Conservation (phyloP, 192 early-diverging fungal genomes). For the Backusella morwellensis region DNA sequence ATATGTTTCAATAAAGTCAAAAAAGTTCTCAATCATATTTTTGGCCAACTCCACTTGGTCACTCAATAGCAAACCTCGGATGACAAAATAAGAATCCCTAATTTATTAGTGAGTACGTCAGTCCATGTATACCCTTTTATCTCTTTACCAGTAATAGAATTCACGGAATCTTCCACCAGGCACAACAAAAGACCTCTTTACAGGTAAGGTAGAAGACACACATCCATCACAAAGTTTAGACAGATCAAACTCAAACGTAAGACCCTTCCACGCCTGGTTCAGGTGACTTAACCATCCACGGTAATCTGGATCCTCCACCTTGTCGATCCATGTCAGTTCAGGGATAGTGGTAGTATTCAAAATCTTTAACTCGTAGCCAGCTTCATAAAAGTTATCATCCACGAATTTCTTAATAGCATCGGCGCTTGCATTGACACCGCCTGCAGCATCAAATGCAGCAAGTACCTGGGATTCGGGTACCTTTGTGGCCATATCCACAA, state of each 20-base stretch:
- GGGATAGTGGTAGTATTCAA: conserved; percentile 36
- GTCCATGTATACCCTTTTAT: not conserved
- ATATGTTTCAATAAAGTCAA: conserved; percentile 53
- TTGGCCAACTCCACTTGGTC: conserved; percentile 46
- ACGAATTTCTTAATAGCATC: conserved; percentile 47
- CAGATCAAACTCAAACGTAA: conserved; percentile 53
- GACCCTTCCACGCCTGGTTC: conserved; percentile 55
- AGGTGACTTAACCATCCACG: conserved; percentile 45
- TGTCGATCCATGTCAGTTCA: conserved; percentile 42
- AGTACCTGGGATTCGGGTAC: conserved; percentile 52
- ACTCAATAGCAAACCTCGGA: conserved; percentile 59
- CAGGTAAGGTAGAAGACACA: conserved; percentile 48
- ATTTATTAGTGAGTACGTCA: not conserved
- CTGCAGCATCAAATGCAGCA: conserved; percentile 44
- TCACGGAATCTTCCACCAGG: conserved; percentile 73
- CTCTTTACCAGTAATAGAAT: conserved; percentile 60
- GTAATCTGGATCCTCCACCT: conserved; percentile 44
- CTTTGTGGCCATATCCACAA: conserved; percentile 65
- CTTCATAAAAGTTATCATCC: conserved; percentile 50
- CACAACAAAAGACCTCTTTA: conserved; percentile 61
- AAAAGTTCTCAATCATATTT: conserved; percentile 59
- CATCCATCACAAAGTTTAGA: conserved; percentile 56
- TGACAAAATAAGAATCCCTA: conserved; percentile 63
- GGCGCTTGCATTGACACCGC: conserved; percentile 34
- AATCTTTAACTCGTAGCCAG: conserved; percentile 47